Percentiles rank a stretch among this genome's conserved stretches.
These are phyloP conservation scores for Trichosporon ovoides DNA, from an alignment of 1,284 basidiomycete genomes.

Conservation along the genomic window DNA sequence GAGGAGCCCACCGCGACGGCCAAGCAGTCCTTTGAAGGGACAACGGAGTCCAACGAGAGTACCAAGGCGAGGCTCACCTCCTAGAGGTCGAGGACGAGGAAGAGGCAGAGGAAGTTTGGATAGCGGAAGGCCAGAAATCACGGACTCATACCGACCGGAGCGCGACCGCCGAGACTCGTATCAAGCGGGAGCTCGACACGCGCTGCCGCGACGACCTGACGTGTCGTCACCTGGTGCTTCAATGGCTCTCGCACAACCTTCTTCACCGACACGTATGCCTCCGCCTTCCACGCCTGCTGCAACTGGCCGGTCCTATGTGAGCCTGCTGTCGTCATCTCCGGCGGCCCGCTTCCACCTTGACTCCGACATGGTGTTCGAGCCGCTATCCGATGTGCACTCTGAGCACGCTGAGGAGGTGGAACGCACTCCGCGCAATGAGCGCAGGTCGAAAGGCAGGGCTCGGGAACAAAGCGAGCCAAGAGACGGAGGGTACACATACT, in stretches of 20 bases:
- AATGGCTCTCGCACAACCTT: not conserved
- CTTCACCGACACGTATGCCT: not conserved
- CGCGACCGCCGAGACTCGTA: too few relatives aligned
- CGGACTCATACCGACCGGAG: not conserved
- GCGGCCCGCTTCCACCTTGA: not conserved
- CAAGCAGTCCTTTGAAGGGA: too few relatives aligned
- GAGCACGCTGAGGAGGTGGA: not conserved
- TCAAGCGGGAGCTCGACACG: not conserved
- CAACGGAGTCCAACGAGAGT: too few relatives aligned
- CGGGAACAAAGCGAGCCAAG: not conserved
- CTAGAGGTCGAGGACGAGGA: not conserved
- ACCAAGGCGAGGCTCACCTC: not conserved
- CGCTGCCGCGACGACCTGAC: not conserved
- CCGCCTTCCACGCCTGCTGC: not conserved
- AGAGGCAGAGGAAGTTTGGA: too few relatives aligned
- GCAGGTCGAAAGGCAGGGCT: too few relatives aligned
- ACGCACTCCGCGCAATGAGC: not conserved
- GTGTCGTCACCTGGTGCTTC: not conserved
- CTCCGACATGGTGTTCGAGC: constrained; percentile 1
- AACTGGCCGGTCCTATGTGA: not conserved
- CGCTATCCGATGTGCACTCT: not conserved
- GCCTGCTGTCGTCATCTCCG: not conserved
- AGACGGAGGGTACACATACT: not conserved
- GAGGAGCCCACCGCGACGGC: too few relatives aligned
- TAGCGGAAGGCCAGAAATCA: too few relatives aligned